Percentiles rank a stretch among this genome's conserved stretches.
These are phyloP conservation scores for Trichosporon sp. DNA, from an alignment of 1,284 basidiomycete genomes.

Conservation along the genomic window DNA sequence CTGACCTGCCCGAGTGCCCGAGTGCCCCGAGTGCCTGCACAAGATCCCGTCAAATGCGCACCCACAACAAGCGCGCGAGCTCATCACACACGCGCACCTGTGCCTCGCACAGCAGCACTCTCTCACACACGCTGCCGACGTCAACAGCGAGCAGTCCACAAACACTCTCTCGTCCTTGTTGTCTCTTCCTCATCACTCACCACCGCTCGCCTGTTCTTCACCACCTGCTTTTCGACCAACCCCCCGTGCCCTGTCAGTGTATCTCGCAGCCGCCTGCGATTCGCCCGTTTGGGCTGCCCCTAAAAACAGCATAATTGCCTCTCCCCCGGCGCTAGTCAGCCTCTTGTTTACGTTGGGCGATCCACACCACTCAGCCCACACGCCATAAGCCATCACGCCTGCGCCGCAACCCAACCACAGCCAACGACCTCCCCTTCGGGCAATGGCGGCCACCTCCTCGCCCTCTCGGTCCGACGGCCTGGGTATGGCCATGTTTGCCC, in stretches of 20 bases:
- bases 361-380: not conserved
- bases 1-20: not conserved
- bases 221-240: not conserved
- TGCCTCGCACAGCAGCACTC: not conserved
- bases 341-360: not conserved
- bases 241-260: not conserved
- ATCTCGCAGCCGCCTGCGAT: not conserved
- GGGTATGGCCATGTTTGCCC: not conserved
- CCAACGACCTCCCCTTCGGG: not conserved
- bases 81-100: not conserved
- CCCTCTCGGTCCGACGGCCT: constrained; percentile 3
- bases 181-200: not conserved
- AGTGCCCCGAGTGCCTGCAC: not conserved
- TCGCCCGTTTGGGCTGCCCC: not conserved
- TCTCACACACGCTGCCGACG: not conserved
- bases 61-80: not conserved
- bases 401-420: no score
- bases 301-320: not conserved
- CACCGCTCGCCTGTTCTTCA: not conserved
- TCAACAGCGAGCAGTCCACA: not conserved
- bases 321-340: not conserved
- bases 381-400: not conserved
- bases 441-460: not conserved
- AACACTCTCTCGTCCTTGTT: not conserved
- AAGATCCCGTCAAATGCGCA: not conserved